These are phyloP conservation scores for Fraxinus ornus DNA, from an alignment of 305 asterid species.

Conservation along the genomic window DNA sequence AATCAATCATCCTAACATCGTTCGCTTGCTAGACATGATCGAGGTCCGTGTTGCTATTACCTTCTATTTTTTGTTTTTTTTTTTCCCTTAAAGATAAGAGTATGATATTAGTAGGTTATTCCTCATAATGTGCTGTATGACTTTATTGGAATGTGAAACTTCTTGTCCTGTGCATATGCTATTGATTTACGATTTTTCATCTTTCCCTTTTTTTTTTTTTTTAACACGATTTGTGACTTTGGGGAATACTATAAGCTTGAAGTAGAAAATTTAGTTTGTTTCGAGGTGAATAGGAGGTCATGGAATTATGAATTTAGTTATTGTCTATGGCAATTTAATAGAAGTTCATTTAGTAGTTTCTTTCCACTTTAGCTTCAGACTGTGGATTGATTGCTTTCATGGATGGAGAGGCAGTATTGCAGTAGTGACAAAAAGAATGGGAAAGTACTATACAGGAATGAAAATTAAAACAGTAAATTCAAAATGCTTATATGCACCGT, in stretches of 20 bases:
- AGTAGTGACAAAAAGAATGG: background rate
- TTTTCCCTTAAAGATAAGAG: background rate
- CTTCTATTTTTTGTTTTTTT: background rate
- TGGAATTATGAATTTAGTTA: background rate
- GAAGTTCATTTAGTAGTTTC: background rate
- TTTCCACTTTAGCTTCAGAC: background rate
- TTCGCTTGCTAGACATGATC: slow-evolving; percentile 83
- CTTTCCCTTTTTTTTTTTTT: background rate
- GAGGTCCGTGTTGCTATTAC: slow-evolving; percentile 43
- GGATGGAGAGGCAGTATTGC: background rate
- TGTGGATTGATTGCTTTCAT: slow-evolving; percentile 6
- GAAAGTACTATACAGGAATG: background rate
- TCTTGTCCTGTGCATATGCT: background rate
- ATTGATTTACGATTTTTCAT: background rate
- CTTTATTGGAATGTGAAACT: background rate
- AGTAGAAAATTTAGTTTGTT: slow-evolving; percentile 6
- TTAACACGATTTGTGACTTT: slow-evolving; percentile 1
- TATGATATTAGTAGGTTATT: background rate
- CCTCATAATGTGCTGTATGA: background rate
- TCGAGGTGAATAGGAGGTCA: background rate
- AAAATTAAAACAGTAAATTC: background rate
- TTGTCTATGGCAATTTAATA: background rate
- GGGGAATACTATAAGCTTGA: slow-evolving; percentile 6
- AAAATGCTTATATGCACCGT: background rate
- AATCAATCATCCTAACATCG: slow-evolving; percentile 81